phyloP scores from a whole-genome alignment of 2,329 filamentous ascomycete genomes.

The Scytalidium lignicola region DNA sequence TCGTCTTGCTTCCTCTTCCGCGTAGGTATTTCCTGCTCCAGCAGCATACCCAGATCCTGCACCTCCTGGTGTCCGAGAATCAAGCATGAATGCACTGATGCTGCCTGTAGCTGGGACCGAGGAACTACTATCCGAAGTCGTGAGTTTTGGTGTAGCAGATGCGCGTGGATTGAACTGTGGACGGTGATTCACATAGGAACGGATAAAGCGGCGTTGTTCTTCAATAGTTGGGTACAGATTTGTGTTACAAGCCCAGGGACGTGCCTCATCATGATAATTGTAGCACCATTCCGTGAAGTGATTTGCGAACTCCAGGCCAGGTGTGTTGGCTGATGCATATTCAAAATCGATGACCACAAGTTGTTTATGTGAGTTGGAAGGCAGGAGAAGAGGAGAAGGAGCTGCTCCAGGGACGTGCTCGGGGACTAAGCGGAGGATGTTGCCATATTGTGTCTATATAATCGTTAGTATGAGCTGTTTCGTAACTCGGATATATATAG shows the following conservation, averaged over 20 bases:
- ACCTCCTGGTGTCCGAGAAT: conserved; percentile 56
- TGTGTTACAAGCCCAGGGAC: conserved; percentile 63
- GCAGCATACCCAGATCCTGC: conserved; percentile 37
- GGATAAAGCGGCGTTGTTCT: conserved; percentile 80
- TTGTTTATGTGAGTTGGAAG: conserved; percentile 92
- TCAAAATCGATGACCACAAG: conserved; percentile 98
- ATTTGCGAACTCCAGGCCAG: conserved; percentile 90
- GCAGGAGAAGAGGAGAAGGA: conserved; percentile 76
- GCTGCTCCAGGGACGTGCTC: conserved; percentile 47
- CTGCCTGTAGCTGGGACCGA: conserved; percentile 11
- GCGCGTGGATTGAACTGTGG: conserved; percentile 56
- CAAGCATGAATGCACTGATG: conserved; percentile 64
- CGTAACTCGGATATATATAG: not conserved
- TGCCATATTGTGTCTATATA: conserved; percentile 88
- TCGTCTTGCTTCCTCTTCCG: conserved; percentile 54
- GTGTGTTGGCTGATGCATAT: conserved; percentile 84
- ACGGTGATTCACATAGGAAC: conserved; percentile 79
- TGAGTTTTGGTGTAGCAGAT: conserved; percentile 28
- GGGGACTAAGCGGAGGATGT: conserved; percentile 72
- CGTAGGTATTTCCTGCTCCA: conserved; percentile 20
- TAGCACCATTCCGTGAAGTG: conserved; percentile 99
- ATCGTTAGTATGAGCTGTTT: conserved; percentile 5
- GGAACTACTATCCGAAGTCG: conserved; percentile 17
- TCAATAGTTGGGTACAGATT: conserved; percentile 69
- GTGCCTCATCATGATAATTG: conserved; percentile 78